Evolutionary conservation across 2,329 filamentous ascomycete genomes (phyloP), one percentile per base, ranked within the genome.

Genomic region (Paecilomyces sp.): DNA sequence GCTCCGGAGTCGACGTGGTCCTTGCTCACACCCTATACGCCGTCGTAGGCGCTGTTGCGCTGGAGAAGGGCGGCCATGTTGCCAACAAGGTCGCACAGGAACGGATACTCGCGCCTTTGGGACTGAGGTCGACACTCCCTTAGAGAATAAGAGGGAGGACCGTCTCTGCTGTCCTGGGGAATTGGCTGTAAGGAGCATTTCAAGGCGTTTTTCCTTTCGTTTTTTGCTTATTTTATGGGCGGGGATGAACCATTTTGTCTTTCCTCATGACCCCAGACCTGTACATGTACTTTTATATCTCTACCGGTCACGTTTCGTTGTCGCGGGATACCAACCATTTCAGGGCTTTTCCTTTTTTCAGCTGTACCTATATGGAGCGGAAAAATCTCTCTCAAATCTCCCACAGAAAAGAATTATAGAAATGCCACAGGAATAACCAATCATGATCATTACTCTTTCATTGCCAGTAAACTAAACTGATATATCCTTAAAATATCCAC

Each of bases 1-100:
- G 79, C 18, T 96, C 91, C 0, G 94, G 94, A 65, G 75, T 89
- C 30, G 84, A 90, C 28, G 80, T 87, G 3, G 87, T 97, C 25
- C 79, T 96, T 58, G 85, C 88, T 55, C 87, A 91, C 62, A 85
- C 91, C 3, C 69, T 99, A 58, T 91, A 92, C 72, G 91, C 92
- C 54, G 88, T 99, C 58, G 79, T 97, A 53, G 94, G 94, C 24
- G 94, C 94, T 11, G 76, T 99, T 57, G 88, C 91, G n/a, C 79
- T 99, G 69, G 91, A 97, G 74, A 87, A 89, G 66, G 94, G 94
- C 54, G 89, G 88, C 41, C 86, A 88, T 53, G 84, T 89, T 58
- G 92, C 93, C 60, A 88, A 87, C 64, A 83, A 85, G 72, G 77
- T 95, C 57, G 86, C 90, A 54, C 85, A 86, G 70, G 89, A 96